phyloP scores from a whole-genome alignment of 306 rosid genomes.

The Herpetospermum pedunculosum region DNA sequence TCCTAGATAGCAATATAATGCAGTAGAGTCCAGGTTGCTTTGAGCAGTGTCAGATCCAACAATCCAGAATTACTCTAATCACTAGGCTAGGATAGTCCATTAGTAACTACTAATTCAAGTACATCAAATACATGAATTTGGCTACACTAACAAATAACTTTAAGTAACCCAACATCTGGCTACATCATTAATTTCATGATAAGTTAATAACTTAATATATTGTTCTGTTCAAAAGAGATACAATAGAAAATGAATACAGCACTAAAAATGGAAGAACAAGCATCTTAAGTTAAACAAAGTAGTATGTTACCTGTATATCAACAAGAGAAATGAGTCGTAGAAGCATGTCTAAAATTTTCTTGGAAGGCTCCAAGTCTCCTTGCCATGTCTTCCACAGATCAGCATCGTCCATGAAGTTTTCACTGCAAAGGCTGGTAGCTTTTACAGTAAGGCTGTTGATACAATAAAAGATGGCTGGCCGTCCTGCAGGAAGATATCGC shows the following conservation, averaged over 20 bases:
- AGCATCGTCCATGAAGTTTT: slow-evolving; percentile 29
- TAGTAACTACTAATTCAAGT: neutral
- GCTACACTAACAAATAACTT: neutral
- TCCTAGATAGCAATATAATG: neutral
- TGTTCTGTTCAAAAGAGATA: slow-evolving; percentile 1
- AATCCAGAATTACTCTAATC: neutral
- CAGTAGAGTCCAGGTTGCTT: neutral
- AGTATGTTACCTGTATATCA: slow-evolving; percentile 58
- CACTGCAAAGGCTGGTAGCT: slow-evolving; percentile 43
- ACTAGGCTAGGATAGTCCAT: neutral
- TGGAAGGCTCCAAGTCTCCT: slow-evolving; percentile 74
- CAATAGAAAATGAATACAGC: neutral
- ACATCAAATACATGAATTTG: slow-evolving; percentile 1
- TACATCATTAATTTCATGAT: neutral
- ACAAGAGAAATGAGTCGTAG: slow-evolving; percentile 61
- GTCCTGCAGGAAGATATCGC: slow-evolving; percentile 86
- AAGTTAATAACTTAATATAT: neutral
- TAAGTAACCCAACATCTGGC: neutral
- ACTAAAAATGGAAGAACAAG: neutral
- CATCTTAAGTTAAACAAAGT: neutral
- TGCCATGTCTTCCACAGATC: slow-evolving; percentile 70
- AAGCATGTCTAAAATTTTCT: slow-evolving; percentile 71
- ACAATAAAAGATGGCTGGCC: slow-evolving; percentile 76
- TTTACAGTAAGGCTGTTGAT: slow-evolving; percentile 55
- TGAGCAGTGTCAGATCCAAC: neutral